Base-by-base conservation (phyloP, 2,329 filamentous ascomycete species). In the Aspergillus viridinutans region DNA sequence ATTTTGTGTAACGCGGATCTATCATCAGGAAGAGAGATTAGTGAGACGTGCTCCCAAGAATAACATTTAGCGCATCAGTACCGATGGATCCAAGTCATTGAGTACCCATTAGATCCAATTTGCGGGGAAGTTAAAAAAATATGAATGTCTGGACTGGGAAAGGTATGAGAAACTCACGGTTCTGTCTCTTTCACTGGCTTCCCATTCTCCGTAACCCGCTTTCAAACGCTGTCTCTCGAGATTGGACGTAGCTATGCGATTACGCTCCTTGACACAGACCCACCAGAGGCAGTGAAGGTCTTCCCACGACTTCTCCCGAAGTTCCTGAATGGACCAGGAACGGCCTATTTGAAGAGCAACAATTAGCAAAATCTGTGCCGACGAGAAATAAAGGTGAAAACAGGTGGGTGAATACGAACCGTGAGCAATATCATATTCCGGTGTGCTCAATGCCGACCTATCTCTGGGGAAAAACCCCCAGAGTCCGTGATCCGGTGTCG, bases 271-370 rank as follows among this genome's bases (percentile, higher is more conserved):
- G 58, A 89, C 83, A 72, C 94, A 97, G 55, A 92, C 84, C 91
- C 92, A 99, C 92, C 93, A 99, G 69, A 99, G 81, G 60, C 82
- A 80, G 75, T 97, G 92, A 67, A 99, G 78, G 73, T 97, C 92
- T 60, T 96, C 90, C 90, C 92, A 99, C 61, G 88, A 91, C 78
- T 97, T 97, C 61, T 84, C 81, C 61, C 92, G 84, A 68, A 99
- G 80, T 78, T 99, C 94, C 76, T 90, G 85, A 7, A 90, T 86
- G 10, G 83, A 86, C 94, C 94, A 99, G 28, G 85, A 80, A 54
- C 94, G 85, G 17, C 94, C 83, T 86, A 60, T 28, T 60, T 54
- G 40, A 47, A 53, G 38, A 48, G 32, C 9, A 32, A 43, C 28
- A 23, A 45, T 67, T 40, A 68, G 63, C 54, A 60, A 51, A 38